These are phyloP conservation scores for Alternaria arbusti DNA, from an alignment of 2,329 filamentous ascomycete genomes.

Conservation along the genomic window DNA sequence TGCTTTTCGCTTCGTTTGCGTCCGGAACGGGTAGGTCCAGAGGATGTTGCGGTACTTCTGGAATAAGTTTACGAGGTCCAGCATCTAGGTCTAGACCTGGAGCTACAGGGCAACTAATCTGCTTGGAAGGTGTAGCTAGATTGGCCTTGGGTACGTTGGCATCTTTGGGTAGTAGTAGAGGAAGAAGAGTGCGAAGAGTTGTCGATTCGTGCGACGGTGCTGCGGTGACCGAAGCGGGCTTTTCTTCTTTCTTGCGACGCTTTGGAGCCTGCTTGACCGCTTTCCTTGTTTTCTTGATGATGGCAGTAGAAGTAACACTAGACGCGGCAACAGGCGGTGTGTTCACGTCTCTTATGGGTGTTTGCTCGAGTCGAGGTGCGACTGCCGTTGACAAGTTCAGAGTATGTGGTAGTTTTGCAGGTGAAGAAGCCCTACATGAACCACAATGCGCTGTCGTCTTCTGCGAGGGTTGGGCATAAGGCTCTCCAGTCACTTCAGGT, in stretches of 20 bases:
- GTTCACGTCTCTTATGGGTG: not conserved
- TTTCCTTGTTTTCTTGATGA: not conserved
- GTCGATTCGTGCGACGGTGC: not conserved
- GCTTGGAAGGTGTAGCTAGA: not conserved
- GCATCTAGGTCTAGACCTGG: no score
- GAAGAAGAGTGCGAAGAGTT: not conserved
- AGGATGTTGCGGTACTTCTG: not conserved
- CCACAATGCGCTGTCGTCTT: not conserved
- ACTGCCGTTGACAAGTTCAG: not conserved
- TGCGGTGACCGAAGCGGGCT: not conserved
- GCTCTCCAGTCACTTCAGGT: no score
- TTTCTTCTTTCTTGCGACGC: not conserved
- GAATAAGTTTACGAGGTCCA: not conserved
- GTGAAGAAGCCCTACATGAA: not conserved
- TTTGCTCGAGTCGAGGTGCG: not conserved
- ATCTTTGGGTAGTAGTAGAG: not conserved
- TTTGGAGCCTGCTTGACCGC: not conserved
- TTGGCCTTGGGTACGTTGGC: not conserved
- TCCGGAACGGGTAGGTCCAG: not conserved
- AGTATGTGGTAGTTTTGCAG: not conserved
- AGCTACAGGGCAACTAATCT: not conserved
- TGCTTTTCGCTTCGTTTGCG: not conserved
- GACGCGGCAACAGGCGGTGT: not conserved
- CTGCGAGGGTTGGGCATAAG: not conserved
- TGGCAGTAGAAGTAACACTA: not conserved